Percentiles rank a stretch among this genome's conserved stretches.
Evolutionary conservation across 306 rosid species (phyloP).

Genomic region (Fragaria ananassa): DNA sequence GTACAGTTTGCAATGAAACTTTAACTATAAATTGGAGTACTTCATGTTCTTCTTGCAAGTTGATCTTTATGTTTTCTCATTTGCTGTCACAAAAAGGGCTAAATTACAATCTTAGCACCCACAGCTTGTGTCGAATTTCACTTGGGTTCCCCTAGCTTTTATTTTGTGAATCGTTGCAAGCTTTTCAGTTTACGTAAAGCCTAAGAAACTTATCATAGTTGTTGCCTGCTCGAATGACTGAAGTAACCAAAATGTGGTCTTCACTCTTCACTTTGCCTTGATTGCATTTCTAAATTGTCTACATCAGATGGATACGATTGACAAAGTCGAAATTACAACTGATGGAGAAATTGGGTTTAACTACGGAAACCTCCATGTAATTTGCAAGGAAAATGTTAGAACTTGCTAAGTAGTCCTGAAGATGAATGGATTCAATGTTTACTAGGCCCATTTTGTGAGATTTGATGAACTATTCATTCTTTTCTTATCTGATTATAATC

Average conservation of each 20-base stretch:
- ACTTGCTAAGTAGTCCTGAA: too few species aligned
- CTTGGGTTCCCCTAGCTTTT: not conserved
- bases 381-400: not conserved
- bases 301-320: not conserved
- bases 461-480: too few species aligned
- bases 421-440: too few species aligned
- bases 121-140: not conserved
- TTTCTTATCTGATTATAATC: too few species aligned
- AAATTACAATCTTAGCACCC: too few species aligned
- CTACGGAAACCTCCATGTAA: not conserved
- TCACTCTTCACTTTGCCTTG: not conserved
- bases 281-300: not conserved
- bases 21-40: not conserved
- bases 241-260: not conserved
- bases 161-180: not conserved
- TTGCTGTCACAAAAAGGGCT: not conserved
- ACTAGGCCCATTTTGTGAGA: too few species aligned
- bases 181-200: not conserved
- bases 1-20: not conserved
- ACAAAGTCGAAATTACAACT: too few species aligned
- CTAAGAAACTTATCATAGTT: not conserved
- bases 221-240: not conserved
- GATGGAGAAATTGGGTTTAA: not conserved
- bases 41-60: not conserved
- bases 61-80: not conserved